Base-by-base conservation (phyloP, 768 basidiomycete genomes). In the Neoboletus subvelutipes region DNA sequence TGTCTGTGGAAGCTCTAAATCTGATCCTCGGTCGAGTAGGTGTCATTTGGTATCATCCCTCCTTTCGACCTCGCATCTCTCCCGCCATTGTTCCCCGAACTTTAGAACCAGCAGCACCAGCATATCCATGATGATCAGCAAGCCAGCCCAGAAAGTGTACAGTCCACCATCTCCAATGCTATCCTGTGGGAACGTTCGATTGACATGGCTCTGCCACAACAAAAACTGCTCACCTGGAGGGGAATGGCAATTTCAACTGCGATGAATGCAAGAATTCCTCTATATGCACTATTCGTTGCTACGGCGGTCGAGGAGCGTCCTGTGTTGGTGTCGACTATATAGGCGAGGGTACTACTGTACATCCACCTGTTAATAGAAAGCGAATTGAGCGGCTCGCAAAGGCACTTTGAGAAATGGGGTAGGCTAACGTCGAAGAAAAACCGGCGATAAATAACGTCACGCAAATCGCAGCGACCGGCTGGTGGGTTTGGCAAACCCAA, bases 321-420 rank as follows among this genome's bases (percentile, higher is more conserved):
- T 8, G 77, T 74, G 66, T 95, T 95, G 8, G 91, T 84, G 64
- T 96, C 94, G 18, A 94, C 90, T 42, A 94, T 81, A 66, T 93
- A 95, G 0, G 92, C 88, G 22, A 96, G 76, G 1, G 87, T 86
- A 39, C 82, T 85, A 2, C 82, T 75, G 66, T 86, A 88, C 50
- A 84, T 81, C 71, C 78, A 77, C 57, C 81, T 83, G 49, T 41
- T 15, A 5, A 20, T 8, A 29, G 31, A 40, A 43, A 52, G 15
- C 18, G 15, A 15, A 5, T 22, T 57, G 8, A 52, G 26, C 17
- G 13, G 4, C 4, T 22, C 5, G 26, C 49, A 54, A n/a, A 39
- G 2, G 17, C 9, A 4, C 28, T 11, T 9, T 9, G 17, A 28
- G n/a, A 54, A 28, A 28, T 33, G 13, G 12, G 28, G 24, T 50